phyloP scores from a whole-genome alignment of 768 basidiomycete species.

The Symmetrospora coprosmae region DNA sequence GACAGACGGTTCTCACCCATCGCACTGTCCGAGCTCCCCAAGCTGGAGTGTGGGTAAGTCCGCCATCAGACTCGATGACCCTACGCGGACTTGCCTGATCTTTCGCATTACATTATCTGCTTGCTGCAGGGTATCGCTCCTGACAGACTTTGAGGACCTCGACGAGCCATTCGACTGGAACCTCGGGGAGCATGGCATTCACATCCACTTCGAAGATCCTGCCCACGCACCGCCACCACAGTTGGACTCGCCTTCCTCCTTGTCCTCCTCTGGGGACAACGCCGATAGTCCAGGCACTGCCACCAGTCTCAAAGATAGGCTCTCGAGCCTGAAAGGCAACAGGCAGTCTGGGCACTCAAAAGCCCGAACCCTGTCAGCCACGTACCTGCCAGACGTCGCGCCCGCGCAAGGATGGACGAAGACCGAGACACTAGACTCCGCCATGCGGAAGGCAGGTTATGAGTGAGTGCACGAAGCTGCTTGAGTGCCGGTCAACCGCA shows the following conservation, averaged over 20 bases:
- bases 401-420: conserved; percentile 88
- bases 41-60: conserved; percentile 71
- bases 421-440: conserved; percentile 74
- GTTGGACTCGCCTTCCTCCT: conserved; percentile 29
- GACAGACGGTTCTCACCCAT: conserved; percentile 74
- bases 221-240: conserved; percentile 42
- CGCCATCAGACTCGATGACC: not conserved
- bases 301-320: not conserved
- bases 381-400: conserved; percentile 84
- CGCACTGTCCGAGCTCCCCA: conserved; percentile 56
- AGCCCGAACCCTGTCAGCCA: conserved; percentile 49
- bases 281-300: conserved; percentile 29
- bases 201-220: conserved; percentile 73
- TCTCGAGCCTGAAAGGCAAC: not conserved
- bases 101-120: not conserved
- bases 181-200: conserved; percentile 79
- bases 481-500: not conserved
- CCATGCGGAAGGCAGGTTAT: conserved; percentile 89
- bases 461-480: conserved; percentile 29
- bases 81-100: not conserved
- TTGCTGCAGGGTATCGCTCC: conserved; percentile 59
- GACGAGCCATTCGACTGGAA: conserved; percentile 82
- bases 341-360: not conserved
- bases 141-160: conserved; percentile 83
- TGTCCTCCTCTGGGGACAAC: conserved; percentile 52